A percentile compares a stretch with the other conserved stretches of the same genome.
These are phyloP conservation scores for Pyrenochaeta sp. DNA, from an alignment of 2,329 filamentous ascomycete species.

Conservation along the genomic window DNA sequence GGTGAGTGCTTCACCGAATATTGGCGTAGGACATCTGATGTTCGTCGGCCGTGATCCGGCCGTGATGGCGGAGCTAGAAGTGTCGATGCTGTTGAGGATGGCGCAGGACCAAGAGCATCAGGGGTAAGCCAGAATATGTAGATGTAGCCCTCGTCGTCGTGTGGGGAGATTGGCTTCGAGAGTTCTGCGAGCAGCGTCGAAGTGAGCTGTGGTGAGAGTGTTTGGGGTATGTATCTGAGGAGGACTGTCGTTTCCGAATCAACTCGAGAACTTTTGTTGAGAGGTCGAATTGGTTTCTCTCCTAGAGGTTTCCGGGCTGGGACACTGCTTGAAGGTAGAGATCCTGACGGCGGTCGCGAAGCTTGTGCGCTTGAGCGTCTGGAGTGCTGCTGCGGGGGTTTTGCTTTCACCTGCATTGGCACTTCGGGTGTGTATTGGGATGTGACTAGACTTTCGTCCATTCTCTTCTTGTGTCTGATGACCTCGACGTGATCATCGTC, in stretches of 20 bases:
- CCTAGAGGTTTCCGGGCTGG: conserved; percentile 34
- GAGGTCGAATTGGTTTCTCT: conserved; percentile 30
- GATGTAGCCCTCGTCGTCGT: conserved; percentile 85
- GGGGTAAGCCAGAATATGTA: conserved; percentile 97
- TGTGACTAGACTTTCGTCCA: conserved; percentile 12
- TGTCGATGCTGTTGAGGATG: conserved; percentile 54
- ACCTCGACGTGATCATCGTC: conserved; percentile 54
- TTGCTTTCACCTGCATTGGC: conserved; percentile 20
- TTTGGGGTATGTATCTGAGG: conserved; percentile 73
- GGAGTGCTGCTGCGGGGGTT: conserved; percentile 11
- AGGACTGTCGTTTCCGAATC: conserved; percentile 52
- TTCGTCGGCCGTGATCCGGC: conserved; percentile 34
- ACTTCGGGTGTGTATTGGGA: conserved; percentile 16
- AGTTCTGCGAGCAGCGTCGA: conserved; percentile 79
- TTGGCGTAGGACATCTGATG: conserved; percentile 43
- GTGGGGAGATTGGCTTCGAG: conserved; percentile 73
- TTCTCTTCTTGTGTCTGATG: conserved; percentile 49
- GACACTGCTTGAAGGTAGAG: conserved; percentile 16
- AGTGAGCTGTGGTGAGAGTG: conserved; percentile 71
- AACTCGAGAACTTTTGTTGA: conserved; percentile 26
- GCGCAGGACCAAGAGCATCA: conserved; percentile 64
- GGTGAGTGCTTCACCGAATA: conserved; percentile 35
- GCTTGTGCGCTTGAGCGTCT: conserved; percentile 8
- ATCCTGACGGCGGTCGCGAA: conserved; percentile 7
- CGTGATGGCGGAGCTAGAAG: conserved; percentile 63